Conservation (phyloP, 2,329 filamentous ascomycete species). For the Stylonectria norvegica region DNA sequence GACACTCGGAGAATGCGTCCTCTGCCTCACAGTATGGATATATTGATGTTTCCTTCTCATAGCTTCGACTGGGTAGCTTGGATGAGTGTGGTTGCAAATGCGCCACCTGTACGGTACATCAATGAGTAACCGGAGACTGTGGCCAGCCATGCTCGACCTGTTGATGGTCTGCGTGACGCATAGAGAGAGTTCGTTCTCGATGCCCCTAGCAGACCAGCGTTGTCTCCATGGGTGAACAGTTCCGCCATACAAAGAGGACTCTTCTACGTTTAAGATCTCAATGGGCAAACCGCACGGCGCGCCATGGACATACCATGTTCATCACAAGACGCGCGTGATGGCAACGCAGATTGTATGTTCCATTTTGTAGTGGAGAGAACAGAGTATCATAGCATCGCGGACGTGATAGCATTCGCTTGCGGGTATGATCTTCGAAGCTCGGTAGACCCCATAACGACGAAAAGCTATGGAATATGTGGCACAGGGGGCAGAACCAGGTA, state of each 20-base stretch:
- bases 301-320: conserved; percentile 2
- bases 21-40: neutral
- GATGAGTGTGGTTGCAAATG: neutral
- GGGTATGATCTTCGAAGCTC: neutral
- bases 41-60: neutral
- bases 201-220: conserved; percentile 2
- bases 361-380: neutral
- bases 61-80: neutral
- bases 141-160: neutral
- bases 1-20: neutral
- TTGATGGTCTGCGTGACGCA: neutral
- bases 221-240: neutral
- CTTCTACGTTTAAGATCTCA: neutral
- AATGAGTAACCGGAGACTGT: neutral
- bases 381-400: neutral
- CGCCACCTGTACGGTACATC: neutral
- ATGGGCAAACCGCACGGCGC: conserved; percentile 1
- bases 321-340: conserved; percentile 4
- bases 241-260: neutral
- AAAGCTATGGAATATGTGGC: neutral
- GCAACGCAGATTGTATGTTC: neutral
- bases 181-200: conserved; percentile 1
- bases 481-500: neutral
- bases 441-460: neutral
- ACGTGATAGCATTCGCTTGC: neutral